phyloP scores from a whole-genome alignment of 2,329 filamentous ascomycete genomes.

The Lecanicillium sp. region DNA sequence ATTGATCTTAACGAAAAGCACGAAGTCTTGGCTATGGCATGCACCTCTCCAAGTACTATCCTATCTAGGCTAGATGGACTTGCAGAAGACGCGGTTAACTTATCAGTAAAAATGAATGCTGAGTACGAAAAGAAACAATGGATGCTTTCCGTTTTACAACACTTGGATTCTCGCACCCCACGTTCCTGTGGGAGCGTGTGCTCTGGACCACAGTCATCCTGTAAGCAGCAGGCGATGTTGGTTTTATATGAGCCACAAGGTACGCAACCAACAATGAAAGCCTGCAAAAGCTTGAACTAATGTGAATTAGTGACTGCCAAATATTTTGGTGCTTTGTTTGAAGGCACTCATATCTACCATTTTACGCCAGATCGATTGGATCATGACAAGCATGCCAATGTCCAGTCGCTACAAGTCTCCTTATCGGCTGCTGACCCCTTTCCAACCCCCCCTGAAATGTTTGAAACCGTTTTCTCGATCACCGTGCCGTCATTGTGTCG shows the following conservation, averaged over 20 bases:
- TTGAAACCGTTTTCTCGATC: constrained; percentile 43
- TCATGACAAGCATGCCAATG: constrained; percentile 24
- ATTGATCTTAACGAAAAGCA: neutral
- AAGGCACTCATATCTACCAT: constrained; percentile 33
- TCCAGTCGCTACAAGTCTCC: constrained; percentile 30
- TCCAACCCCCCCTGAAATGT: constrained; percentile 32
- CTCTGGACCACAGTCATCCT: neutral
- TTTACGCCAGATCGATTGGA: constrained; percentile 29
- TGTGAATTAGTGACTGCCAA: constrained; percentile 34
- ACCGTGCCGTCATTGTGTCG: constrained; percentile 48
- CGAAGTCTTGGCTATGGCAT: constrained; percentile 9
- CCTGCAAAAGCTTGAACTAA: neutral
- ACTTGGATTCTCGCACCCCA: constrained; percentile 21
- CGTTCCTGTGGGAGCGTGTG: neutral
- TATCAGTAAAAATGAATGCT: too few relatives aligned
- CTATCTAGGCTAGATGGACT: constrained; percentile 12
- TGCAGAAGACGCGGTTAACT: neutral
- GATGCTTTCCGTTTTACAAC: constrained; percentile 51
- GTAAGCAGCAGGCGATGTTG: neutral
- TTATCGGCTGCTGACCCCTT: constrained; percentile 25
- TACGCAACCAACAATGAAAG: neutral
- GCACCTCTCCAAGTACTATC: constrained; percentile 8
- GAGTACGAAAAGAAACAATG: constrained; percentile 51
- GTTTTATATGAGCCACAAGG: constrained; percentile 6
- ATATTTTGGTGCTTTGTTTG: constrained; percentile 38